A percentile compares a stretch with the other conserved stretches of the same genome.
These are phyloP conservation scores for Lithohypha guttulata DNA, from an alignment of 2,329 filamentous ascomycete genomes.

Conservation along the genomic window DNA sequence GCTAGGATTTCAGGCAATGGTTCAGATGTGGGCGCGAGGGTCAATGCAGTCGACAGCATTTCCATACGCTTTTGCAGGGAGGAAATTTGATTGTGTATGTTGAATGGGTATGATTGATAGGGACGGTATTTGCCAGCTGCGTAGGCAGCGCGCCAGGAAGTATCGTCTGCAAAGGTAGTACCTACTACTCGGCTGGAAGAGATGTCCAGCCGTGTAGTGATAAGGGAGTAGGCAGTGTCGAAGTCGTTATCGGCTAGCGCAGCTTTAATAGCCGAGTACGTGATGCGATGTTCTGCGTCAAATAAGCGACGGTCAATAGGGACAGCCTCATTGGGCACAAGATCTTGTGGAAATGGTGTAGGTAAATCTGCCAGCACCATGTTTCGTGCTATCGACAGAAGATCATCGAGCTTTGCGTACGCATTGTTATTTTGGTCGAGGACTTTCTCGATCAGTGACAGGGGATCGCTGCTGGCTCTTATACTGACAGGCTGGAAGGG, in stretches of 20 bases:
- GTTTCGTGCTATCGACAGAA: conserved; percentile 50
- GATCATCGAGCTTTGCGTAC: conserved; percentile 54
- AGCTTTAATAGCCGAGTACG: conserved; percentile 35
- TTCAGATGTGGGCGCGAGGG: conserved; percentile 46
- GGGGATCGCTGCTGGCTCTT: conserved; percentile 50
- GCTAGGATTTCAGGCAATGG: conserved; percentile 50
- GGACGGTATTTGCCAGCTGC: conserved; percentile 47
- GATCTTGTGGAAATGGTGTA: conserved; percentile 19
- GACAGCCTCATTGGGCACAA: conserved; percentile 11
- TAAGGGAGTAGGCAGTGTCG: conserved; percentile 57
- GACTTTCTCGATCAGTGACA: conserved; percentile 48
- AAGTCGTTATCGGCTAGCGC: conserved; percentile 36
- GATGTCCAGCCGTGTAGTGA: conserved; percentile 45
- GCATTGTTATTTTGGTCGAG: conserved; percentile 51
- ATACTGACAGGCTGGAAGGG: conserved; percentile 58
- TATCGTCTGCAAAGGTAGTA: conserved; percentile 38
- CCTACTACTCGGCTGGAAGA: conserved; percentile 20
- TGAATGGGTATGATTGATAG: conserved; percentile 24
- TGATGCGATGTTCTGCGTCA: conserved; percentile 37
- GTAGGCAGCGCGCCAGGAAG: conserved; percentile 55
- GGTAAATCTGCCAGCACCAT: conserved; percentile 40
- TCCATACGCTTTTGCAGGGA: conserved; percentile 55
- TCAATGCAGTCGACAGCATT: conserved; percentile 50
- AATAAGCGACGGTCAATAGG: conserved; percentile 16
- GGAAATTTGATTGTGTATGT: conserved; percentile 37